Evolutionary conservation across 805 yeast genomes (phyloP).

Genomic region (Priceomyces fermenticarens): DNA sequence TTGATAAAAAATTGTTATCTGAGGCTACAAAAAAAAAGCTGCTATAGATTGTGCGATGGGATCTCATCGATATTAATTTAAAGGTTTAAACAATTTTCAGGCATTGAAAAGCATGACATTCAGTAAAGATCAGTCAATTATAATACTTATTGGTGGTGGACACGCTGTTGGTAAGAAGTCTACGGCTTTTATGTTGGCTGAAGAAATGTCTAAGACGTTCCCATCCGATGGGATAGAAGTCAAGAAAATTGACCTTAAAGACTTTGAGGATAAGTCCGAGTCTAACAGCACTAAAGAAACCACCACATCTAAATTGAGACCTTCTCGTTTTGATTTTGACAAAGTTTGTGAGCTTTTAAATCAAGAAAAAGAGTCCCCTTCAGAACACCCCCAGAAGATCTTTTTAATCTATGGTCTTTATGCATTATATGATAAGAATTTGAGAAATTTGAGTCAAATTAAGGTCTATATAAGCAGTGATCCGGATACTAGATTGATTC

Average conservation of each 20-base stretch:
- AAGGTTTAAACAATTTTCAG: not conserved
- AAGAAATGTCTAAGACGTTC: slow-evolving; percentile 17
- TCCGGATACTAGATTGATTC: slow-evolving; percentile 77
- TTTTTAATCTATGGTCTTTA: slow-evolving; percentile 71
- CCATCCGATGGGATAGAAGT: slow-evolving; percentile 15
- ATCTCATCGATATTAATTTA: not conserved
- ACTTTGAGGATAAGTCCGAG: slow-evolving; percentile 21
- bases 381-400: slow-evolving; percentile 22
- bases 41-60: not conserved
- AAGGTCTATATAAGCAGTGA: slow-evolving; percentile 81
- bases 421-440: slow-evolving; percentile 62
- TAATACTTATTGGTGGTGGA: slow-evolving; percentile 61
- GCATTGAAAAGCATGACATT: not conserved
- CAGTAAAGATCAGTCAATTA: slow-evolving; percentile 1
- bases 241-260: slow-evolving; percentile 44
- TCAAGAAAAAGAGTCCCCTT: slow-evolving; percentile 7
- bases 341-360: slow-evolving; percentile 17
- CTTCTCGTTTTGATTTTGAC: slow-evolving; percentile 41
- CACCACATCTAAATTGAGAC: slow-evolving; percentile 18
- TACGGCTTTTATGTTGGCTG: slow-evolving; percentile 34
- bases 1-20: not conserved
- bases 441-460: slow-evolving; percentile 57
- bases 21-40: not conserved
- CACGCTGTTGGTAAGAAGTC: slow-evolving; percentile 55
- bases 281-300: not conserved